A percentile compares a stretch with the other conserved stretches of the same genome.
These are phyloP conservation scores for Pestalotiopsis sp. DNA, from an alignment of 2,329 filamentous ascomycete species.

Conservation along the genomic window DNA sequence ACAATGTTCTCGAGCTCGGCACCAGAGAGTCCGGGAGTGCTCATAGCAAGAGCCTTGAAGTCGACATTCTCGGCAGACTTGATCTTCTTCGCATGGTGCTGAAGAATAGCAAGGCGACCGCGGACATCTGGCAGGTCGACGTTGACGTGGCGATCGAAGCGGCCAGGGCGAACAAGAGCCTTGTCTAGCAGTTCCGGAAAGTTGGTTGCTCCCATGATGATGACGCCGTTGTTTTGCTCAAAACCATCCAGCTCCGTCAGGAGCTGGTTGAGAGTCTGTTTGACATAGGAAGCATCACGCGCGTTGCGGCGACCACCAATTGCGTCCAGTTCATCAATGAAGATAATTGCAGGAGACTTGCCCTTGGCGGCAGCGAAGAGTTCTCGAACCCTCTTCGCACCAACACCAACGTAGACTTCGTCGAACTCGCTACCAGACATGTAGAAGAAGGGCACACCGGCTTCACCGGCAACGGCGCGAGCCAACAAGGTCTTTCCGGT, in stretches of 20 bases:
- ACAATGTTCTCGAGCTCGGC: slow-evolving; percentile 96
- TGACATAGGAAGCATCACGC: slow-evolving; percentile 90
- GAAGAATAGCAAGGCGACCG: slow-evolving; percentile 88
- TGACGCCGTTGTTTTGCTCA: slow-evolving; percentile 90
- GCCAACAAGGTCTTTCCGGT: slow-evolving; percentile 97
- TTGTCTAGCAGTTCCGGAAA: slow-evolving; percentile 94
- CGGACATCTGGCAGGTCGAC: slow-evolving; percentile 91
- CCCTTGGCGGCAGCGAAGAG: slow-evolving; percentile 81
- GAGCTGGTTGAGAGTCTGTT: slow-evolving; percentile 96
- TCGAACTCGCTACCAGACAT: slow-evolving; percentile 99
- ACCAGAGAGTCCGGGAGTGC: slow-evolving; percentile 89
- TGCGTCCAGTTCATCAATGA: slow-evolving; percentile 92
- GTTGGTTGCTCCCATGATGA: slow-evolving; percentile 95
- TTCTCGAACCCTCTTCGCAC: slow-evolving; percentile 93
- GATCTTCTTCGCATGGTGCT: slow-evolving; percentile 92
- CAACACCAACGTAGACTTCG: slow-evolving; percentile 96
- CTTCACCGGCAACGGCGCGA: slow-evolving; percentile 93
- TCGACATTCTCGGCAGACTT: slow-evolving; percentile 81
- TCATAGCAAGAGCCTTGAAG: slow-evolving; percentile 79
- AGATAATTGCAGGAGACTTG: slow-evolving; percentile 91
- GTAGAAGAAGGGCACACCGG: slow-evolving; percentile 98
- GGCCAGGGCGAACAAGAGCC: slow-evolving; percentile 88
- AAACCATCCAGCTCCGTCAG: slow-evolving; percentile 97
- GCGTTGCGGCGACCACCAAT: slow-evolving; percentile 94
- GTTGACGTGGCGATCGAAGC: slow-evolving; percentile 90